Base-by-base conservation (phyloP, 352 stramenopile species). In the Phytophthora ramorum region DNA sequence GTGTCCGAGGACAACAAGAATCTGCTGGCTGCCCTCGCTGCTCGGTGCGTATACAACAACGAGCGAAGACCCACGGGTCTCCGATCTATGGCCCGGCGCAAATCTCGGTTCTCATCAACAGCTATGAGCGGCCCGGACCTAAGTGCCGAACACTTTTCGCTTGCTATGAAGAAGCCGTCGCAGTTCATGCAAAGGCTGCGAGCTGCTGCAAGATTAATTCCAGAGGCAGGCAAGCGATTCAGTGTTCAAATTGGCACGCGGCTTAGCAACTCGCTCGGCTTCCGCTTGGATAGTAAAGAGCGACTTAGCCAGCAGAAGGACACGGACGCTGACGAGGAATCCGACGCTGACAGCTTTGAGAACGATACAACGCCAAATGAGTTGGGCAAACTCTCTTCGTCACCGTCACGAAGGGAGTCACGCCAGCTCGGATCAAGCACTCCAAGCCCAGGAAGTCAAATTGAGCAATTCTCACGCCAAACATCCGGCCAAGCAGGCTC, bases 11-110 rank as follows among this genome's bases (percentile, higher is more conserved):
- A 16, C 1, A 79, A 69, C 19, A 60, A 51, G 41, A 22, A 22
- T 20, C 48, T 76, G 2, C 49, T 79, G 1, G 46, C 46, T 10
- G 66, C 62, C 20, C 47, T 79, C 4, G 71, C 65, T n/a, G 58
- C 61, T 57, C 62, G 71, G 0, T 66, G 62, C n/a, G 50, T 76
- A 5, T 79, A 79, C 45, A 64, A 76, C 38, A 76, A 79, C 9
- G 55, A 64, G 0, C 41, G 67, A 35, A 41, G 46, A 32, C 47
- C 58, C 0, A 65, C 58, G 0, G 28, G 7, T 19, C 32, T 66
- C 9, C 54, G 47, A n/a, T 75, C 71, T 0, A 74, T 79, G 46
- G 38, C 50, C 5, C 34, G 74, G 17, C 55, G 60, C 20, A 76
- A 71, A 24, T 69, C 71, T 35, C 58, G 35, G 5, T 79, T 69